phyloP scores from a whole-genome alignment of 495 filamentous ascomycete genomes.

The Penicillium angulare region DNA sequence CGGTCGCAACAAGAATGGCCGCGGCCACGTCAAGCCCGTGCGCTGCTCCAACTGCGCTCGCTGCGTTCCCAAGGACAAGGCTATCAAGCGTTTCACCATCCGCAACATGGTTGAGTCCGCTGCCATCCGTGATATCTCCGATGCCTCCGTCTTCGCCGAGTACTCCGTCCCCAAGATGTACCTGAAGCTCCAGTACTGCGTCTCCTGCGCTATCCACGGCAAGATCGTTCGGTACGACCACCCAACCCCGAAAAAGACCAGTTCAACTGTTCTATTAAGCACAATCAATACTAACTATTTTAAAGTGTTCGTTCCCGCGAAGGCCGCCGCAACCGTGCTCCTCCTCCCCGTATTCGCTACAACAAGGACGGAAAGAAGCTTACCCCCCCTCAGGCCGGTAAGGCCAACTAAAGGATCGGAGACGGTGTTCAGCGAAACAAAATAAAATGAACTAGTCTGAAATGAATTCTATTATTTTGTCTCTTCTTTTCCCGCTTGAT shows the following conservation, averaged over 20 bases:
- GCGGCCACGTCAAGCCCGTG: conserved; percentile 99
- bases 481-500: conserved; percentile 26
- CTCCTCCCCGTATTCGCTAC: conserved; percentile 94
- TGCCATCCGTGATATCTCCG: conserved; percentile 99
- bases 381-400: conserved; percentile 80
- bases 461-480: conserved; percentile 38
- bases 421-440: conserved; percentile 25
- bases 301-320: conserved; percentile 92
- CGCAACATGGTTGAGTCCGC: conserved; percentile 99
- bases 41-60: conserved; percentile 99
- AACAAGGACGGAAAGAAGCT: conserved; percentile 99
- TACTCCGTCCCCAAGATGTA: conserved; percentile 99
- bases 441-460: conserved; percentile 41
- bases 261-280: background rate
- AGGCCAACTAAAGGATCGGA: conserved; percentile 55
- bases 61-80: conserved; percentile 99
- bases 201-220: conserved; percentile 99
- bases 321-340: conserved; percentile 97
- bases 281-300: conserved; percentile 12
- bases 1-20: conserved; percentile 99
- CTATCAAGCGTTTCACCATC: conserved; percentile 99
- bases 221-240: conserved; percentile 96
- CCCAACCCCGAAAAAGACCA: background rate
- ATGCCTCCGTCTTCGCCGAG: conserved; percentile 97
- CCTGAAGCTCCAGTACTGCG: conserved; percentile 99